These are phyloP conservation scores for Tetrapisispora iriomotensis DNA, from an alignment of 805 yeast species.

Conservation along the genomic window DNA sequence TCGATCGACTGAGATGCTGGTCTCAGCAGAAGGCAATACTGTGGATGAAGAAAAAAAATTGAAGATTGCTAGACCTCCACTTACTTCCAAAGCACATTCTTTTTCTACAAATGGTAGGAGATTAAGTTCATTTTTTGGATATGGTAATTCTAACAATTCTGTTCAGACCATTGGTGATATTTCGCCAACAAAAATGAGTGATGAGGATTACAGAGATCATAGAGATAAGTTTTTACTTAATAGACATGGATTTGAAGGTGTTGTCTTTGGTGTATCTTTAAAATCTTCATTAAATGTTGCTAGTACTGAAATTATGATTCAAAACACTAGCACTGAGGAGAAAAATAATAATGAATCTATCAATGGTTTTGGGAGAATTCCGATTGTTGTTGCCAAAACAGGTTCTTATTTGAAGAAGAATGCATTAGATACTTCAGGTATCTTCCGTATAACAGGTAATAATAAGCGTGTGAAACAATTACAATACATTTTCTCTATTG, in stretches of 20 bases:
- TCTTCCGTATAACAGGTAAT: constrained; percentile 86
- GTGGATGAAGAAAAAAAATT: neutral
- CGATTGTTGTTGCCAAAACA: constrained; percentile 89
- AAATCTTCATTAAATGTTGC: constrained; percentile 57
- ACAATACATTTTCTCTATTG: constrained; percentile 58
- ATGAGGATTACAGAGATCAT: constrained; percentile 21
- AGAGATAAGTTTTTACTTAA: constrained; percentile 29
- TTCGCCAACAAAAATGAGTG: neutral
- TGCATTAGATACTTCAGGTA: constrained; percentile 74
- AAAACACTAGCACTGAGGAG: constrained; percentile 50
- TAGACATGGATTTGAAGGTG: constrained; percentile 29
- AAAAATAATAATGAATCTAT: constrained; percentile 53
- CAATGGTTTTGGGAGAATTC: constrained; percentile 77
- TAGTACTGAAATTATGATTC: constrained; percentile 49
- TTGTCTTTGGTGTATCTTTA: constrained; percentile 70
- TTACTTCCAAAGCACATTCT: constrained; percentile 23
- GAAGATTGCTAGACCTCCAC: neutral
- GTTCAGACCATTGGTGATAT: constrained; percentile 88
- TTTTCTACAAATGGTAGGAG: constrained; percentile 98
- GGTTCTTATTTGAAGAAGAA: constrained; percentile 72
- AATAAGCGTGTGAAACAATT: constrained; percentile 75
- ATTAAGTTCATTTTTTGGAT: constrained; percentile 10
- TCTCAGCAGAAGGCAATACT: neutral
- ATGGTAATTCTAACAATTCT: constrained; percentile 73
- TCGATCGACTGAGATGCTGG: constrained; percentile 23